A percentile compares a stretch with the other conserved stretches of the same genome.
phyloP scores from a whole-genome alignment of 2,329 filamentous ascomycete genomes.

The Neurospora crassa region DNA sequence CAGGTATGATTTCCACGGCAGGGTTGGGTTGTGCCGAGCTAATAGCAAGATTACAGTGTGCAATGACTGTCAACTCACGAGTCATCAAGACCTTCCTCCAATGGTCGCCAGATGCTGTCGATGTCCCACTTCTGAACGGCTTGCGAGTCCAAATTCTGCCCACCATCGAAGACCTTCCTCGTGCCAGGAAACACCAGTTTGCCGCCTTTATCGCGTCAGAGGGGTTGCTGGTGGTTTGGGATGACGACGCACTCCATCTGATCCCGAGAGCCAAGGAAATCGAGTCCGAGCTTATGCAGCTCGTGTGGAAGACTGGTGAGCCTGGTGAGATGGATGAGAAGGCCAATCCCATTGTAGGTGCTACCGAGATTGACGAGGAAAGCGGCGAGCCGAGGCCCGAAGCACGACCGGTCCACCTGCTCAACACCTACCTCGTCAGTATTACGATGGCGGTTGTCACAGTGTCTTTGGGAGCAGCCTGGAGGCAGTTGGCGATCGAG shows the following conservation, averaged over 20 bases:
- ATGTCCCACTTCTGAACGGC: conserved; percentile 67
- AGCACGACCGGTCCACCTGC: conserved; percentile 55
- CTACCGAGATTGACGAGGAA: conserved; percentile 60
- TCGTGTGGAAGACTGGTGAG: conserved; percentile 57
- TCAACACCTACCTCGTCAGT: conserved; percentile 60
- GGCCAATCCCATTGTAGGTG: conserved; percentile 32
- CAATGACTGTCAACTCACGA: conserved; percentile 72
- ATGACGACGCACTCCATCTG: conserved; percentile 66
- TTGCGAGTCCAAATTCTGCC: conserved; percentile 69
- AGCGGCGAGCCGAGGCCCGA: conserved; percentile 57
- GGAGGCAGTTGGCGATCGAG: conserved; percentile 60
- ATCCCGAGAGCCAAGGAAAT: conserved; percentile 61
- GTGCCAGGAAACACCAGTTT: conserved; percentile 69
- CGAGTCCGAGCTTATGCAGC: conserved; percentile 66
- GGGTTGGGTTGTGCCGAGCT: neutral
- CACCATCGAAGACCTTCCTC: conserved; percentile 58
- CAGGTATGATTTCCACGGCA: conserved; percentile 37
- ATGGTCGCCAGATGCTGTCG: conserved; percentile 62
- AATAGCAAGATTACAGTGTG: conserved; percentile 38
- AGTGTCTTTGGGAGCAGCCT: conserved; percentile 58
- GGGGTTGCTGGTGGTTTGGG: conserved; percentile 68
- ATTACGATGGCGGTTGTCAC: conserved; percentile 58
- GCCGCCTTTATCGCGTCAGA: conserved; percentile 69
- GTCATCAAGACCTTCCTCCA: conserved; percentile 71
- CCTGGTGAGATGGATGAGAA: conserved; percentile 48